Evolutionary conservation across 495 filamentous ascomycete species (phyloP), one percentile per base, ranked within the genome.

Genomic region (Penicillium fimorum): DNA sequence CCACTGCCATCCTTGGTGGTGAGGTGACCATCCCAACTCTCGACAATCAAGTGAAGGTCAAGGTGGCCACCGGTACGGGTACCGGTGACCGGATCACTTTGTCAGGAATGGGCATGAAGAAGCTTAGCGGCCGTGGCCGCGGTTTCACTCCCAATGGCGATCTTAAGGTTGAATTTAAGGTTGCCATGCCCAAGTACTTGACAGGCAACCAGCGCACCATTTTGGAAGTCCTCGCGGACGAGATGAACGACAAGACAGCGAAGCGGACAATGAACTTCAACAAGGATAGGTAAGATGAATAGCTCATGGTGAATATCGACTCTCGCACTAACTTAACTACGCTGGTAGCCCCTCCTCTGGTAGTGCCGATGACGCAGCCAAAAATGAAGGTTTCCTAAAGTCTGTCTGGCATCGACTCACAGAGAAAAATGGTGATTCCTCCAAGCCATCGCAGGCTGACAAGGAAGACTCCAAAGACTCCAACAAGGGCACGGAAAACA

Each of bases 211-310:
- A 97, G 76, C 82, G 95, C 35, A 91, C 87, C 1, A 87, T 98
- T 30, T 68, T 97, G 55, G 94, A 98, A 73, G 91, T 97, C 78
- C 82, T 98, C 43, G 94, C 94, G 29, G 92, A 98, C 62, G 94
- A 98, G 76, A 84, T 97, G 79, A 83, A 82, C 12, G 94, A 98
- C 68, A 88, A 91, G 72, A 89, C 83, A 17, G 94, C 94, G n/a
- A 91, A 87, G 69, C 82, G 95, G 42, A 83, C 94, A 41, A 97
- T 97, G 92, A 90, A 85, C 56, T 72, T 89, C 47, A 76, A 66
- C 53, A 76, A 77, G 59, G 70, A 71, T 20, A 77, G 71, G 76
- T 84, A 78, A 64, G 71, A 46, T 35, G 10, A 20, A 33, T 9
- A 13, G 20, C 10, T 18, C 32, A 5, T 47, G 10, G 27, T 32